Percentiles rank a stretch among this genome's conserved stretches.
These are phyloP conservation scores for Cryptococcus wingfieldii DNA, from an alignment of 1,284 basidiomycete genomes.

Conservation along the genomic window DNA sequence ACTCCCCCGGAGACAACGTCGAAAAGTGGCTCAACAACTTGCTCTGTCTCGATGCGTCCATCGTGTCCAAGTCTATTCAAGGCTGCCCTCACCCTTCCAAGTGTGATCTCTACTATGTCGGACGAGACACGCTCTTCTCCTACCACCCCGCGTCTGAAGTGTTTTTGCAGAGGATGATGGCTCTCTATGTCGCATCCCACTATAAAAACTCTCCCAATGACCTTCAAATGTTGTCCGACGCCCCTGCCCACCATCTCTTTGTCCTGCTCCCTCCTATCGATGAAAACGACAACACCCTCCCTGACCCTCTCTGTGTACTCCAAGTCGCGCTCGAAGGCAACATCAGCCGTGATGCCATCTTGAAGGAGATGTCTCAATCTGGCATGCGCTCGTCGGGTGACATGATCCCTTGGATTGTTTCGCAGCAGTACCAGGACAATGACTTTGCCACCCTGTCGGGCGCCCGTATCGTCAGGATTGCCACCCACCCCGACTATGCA, in stretches of 20 bases:
- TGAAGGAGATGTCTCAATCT: constrained; percentile 70
- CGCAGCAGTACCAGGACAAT: constrained; percentile 94
- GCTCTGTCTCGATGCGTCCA: constrained; percentile 88
- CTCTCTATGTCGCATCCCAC: constrained; percentile 91
- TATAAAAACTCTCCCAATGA: constrained; percentile 99
- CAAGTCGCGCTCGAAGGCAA: constrained; percentile 95
- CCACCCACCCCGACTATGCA: constrained; percentile 94
- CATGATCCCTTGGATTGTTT: constrained; percentile 95
- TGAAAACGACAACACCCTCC: constrained; percentile 77
- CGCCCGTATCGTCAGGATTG: constrained; percentile 86
- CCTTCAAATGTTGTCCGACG: constrained; percentile 91
- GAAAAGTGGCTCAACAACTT: constrained; percentile 93
- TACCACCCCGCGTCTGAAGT: constrained; percentile 95
- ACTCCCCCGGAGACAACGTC: constrained; percentile 77
- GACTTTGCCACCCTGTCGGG: constrained; percentile 91
- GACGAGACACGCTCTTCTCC: constrained; percentile 92
- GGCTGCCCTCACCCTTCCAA: constrained; percentile 89
- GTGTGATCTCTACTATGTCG: constrained; percentile 94
- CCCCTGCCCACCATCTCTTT: constrained; percentile 94
- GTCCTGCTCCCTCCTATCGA: constrained; percentile 88
- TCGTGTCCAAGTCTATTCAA: constrained; percentile 61
- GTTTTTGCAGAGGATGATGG: constrained; percentile 98
- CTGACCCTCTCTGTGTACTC: constrained; percentile 89
- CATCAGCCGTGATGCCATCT: constrained; percentile 78
- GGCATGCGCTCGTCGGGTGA: constrained; percentile 66